A percentile compares a stretch with the other conserved stretches of the same genome.
These are phyloP conservation scores for Grifola frondosa DNA, from an alignment of 1,284 basidiomycete genomes.

Conservation along the genomic window DNA sequence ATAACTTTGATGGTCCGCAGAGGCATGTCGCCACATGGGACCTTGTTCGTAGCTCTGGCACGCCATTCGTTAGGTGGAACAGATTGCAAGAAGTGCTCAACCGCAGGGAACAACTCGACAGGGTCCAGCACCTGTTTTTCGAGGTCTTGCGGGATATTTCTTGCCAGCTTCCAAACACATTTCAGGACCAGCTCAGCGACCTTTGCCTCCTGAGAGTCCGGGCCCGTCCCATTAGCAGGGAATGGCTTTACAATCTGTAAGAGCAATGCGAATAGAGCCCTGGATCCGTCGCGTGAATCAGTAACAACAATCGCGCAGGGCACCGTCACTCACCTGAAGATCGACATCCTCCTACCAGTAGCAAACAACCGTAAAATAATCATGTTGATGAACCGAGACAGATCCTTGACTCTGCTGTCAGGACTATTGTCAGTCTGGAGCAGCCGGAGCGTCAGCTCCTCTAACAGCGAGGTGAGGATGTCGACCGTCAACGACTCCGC, in stretches of 20 bases:
- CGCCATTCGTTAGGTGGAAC: slow-evolving; percentile 97
- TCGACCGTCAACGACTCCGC: slow-evolving; percentile 82
- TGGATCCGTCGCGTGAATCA: slow-evolving; percentile 24
- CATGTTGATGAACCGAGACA: slow-evolving; percentile 98
- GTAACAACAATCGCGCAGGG: no score
- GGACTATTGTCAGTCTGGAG: slow-evolving; percentile 88
- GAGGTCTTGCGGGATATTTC: slow-evolving; percentile 91
- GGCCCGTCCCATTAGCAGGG: slow-evolving; percentile 62
- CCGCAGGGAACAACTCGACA: slow-evolving; percentile 87
- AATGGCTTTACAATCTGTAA: slow-evolving; percentile 88
- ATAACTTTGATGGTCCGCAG: slow-evolving; percentile 97
- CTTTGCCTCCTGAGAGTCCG: slow-evolving; percentile 80
- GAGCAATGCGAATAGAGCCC: slow-evolving; percentile 80
- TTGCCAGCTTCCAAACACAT: slow-evolving; percentile 97
- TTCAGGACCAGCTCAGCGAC: slow-evolving; percentile 97
- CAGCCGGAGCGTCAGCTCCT: slow-evolving; percentile 86
- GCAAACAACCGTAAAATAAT: slow-evolving; percentile 93
- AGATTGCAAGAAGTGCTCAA: slow-evolving; percentile 92
- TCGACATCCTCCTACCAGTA: slow-evolving; percentile 86
- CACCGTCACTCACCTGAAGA: slow-evolving; percentile 81
- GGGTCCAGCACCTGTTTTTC: slow-evolving; percentile 80
- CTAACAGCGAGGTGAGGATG: slow-evolving; percentile 76
- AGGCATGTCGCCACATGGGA: slow-evolving; percentile 97
- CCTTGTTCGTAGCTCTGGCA: slow-evolving; percentile 82
- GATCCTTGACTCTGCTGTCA: slow-evolving; percentile 76